Percentiles rank a stretch among this genome's conserved stretches.
phyloP scores from a whole-genome alignment of 23 red algal genomes.

The Gracilaria gracilis region DNA sequence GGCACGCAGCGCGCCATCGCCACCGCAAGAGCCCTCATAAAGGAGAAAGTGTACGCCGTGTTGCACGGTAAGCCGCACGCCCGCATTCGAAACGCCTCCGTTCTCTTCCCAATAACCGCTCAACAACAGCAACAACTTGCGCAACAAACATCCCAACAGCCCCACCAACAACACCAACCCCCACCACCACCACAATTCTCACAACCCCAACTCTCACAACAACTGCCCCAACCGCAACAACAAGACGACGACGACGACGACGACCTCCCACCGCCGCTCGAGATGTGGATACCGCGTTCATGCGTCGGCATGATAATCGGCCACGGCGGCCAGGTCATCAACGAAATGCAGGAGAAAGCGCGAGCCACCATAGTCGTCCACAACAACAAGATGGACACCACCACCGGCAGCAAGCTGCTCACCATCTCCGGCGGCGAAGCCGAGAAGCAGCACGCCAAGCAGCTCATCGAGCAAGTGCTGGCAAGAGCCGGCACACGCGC shows the following conservation, averaged over 20 bases:
- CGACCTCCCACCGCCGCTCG: conserved; percentile 46
- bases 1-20: conserved; percentile 36
- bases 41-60: conserved; percentile 83
- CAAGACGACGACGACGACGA: conserved; percentile 52
- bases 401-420: conserved; percentile 79
- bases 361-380: conserved; percentile 84
- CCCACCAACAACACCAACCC: conserved; percentile 8
- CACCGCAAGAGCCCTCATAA: conserved; percentile 65
- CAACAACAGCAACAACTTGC: background rate
- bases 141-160: background rate
- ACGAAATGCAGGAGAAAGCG: conserved; percentile 79
- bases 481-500: conserved; percentile 35
- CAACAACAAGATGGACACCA: conserved; percentile 69
- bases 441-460: conserved; percentile 65
- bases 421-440: conserved; percentile 75
- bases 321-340: conserved; percentile 76
- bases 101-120: conserved; percentile 8
- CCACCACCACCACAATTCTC: background rate
- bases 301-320: conserved; percentile 90
- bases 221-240: background rate
- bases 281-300: conserved; percentile 87
- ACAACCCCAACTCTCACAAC: conserved; percentile 1
- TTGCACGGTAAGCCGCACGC: conserved; percentile 63
- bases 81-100: conserved; percentile 41
- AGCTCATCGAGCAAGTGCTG: conserved; percentile 73